Evolutionary conservation across 345 rosid genomes (phyloP).

Genomic region (Eucalyptus coolabah): DNA sequence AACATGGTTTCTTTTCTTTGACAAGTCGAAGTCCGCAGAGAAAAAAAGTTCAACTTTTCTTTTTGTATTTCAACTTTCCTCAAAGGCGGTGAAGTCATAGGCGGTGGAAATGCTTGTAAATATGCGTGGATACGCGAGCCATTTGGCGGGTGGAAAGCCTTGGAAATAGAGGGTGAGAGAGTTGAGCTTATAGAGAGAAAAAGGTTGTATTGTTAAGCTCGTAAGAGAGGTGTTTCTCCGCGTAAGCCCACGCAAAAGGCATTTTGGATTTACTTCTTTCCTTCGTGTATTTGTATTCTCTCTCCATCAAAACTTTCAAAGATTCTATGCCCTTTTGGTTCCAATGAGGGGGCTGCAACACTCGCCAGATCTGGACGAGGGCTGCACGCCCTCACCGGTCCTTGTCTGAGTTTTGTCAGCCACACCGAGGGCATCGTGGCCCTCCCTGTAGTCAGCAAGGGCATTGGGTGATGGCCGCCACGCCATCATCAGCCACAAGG

Average conservation of each 20-base stretch:
- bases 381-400: fast-evolving
- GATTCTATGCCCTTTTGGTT: not conserved
- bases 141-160: not conserved
- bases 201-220: not conserved
- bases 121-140: not conserved
- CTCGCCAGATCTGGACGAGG: fast-evolving
- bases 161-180: not conserved
- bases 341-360: fast-evolving
- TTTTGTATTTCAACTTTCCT: not conserved
- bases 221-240: not conserved
- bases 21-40: not conserved
- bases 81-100: not conserved
- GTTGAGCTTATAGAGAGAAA: not conserved
- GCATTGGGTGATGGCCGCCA: not conserved
- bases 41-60: not conserved
- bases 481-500: not conserved
- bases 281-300: not conserved
- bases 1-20: not conserved
- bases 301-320: not conserved
- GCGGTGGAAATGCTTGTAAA: not conserved
- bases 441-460: not conserved
- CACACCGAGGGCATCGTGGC: not conserved
- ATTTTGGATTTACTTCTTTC: not conserved
- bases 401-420: no score
- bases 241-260: not conserved